Conservation (phyloP, 2,329 filamentous ascomycete species). For the Phyllosticta citribraziliensis region DNA sequence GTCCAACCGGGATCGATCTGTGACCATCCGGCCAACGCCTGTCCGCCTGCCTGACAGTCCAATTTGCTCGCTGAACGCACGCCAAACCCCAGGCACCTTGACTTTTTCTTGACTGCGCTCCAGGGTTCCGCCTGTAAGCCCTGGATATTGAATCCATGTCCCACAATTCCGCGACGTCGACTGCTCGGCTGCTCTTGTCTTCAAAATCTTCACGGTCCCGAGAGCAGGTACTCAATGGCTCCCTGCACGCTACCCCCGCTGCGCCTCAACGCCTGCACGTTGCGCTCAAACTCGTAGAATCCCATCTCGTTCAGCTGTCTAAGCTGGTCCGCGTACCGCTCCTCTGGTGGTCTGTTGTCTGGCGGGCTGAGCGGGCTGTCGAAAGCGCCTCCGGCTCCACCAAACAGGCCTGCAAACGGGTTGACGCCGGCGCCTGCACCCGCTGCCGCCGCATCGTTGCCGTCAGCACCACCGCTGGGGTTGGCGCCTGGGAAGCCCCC, state of each 20-base stretch:
- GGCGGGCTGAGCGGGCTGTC: conserved; percentile 42
- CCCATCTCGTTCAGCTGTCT: conserved; percentile 97
- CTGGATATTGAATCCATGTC: neutral
- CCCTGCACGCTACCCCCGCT: conserved; percentile 92
- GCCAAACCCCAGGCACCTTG: neutral
- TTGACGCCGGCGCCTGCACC: conserved; percentile 21
- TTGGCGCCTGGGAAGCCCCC: conserved; percentile 32
- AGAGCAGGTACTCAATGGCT: conserved; percentile 63
- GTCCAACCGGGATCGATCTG: neutral
- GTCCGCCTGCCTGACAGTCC: neutral
- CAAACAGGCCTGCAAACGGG: conserved; percentile 33
- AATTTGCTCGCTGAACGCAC: neutral
- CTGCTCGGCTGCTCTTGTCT: neutral
- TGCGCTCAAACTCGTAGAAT: conserved; percentile 92
- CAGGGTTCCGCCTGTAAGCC: neutral
- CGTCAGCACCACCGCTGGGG: conserved; percentile 29
- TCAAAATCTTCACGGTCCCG: neutral
- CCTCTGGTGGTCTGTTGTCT: conserved; percentile 86
- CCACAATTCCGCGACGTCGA: neutral
- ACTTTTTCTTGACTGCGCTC: neutral
- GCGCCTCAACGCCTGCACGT: conserved; percentile 76
- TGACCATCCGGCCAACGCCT: neutral
- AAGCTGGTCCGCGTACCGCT: conserved; percentile 82
- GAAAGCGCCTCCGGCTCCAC: conserved; percentile 17
- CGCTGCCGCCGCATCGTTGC: conserved; percentile 34